Percentiles rank a stretch among this genome's conserved stretches.
Evolutionary conservation across 176 grass and related monocot species (phyloP).

Genomic region (Phyllostachys edulis): DNA sequence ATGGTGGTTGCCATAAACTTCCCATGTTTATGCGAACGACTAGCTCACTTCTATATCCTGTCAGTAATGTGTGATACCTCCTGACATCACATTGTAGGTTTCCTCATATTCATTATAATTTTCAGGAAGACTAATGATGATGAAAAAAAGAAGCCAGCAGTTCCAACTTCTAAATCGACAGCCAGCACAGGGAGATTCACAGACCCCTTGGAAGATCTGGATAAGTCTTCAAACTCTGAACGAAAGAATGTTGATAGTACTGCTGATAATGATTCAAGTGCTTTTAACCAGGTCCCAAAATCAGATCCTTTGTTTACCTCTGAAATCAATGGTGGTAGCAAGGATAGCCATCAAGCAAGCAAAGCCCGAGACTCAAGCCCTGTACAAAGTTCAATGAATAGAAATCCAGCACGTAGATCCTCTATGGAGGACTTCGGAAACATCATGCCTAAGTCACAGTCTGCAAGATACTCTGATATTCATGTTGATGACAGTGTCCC

Average conservation of each 20-base stretch:
- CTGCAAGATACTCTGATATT: constrained; percentile 55
- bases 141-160: constrained; percentile 40
- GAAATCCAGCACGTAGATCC: constrained; percentile 42
- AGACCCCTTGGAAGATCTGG: constrained; percentile 61
- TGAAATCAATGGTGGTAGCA: constrained; percentile 52
- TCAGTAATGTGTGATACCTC: not conserved
- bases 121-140: constrained; percentile 59
- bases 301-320: constrained; percentile 49
- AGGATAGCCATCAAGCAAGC: constrained; percentile 38
- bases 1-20: not conserved
- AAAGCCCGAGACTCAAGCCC: constrained; percentile 44
- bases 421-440: constrained; percentile 56
- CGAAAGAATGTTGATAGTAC: constrained; percentile 38
- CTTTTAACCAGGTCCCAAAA: constrained; percentile 52
- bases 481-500: constrained; percentile 33
- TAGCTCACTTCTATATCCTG: not conserved
- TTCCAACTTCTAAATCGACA: constrained; percentile 41
- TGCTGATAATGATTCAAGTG: constrained; percentile 40
- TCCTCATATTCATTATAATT: constrained; percentile 29
- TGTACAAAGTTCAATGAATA: constrained; percentile 45
- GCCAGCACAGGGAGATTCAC: constrained; percentile 47
- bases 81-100: not conserved
- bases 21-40: not conserved
- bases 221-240: constrained; percentile 36
- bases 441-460: constrained; percentile 39